Conservation (phyloP, 495 filamentous ascomycete species). For the Chaetomidium leptoderma region DNA sequence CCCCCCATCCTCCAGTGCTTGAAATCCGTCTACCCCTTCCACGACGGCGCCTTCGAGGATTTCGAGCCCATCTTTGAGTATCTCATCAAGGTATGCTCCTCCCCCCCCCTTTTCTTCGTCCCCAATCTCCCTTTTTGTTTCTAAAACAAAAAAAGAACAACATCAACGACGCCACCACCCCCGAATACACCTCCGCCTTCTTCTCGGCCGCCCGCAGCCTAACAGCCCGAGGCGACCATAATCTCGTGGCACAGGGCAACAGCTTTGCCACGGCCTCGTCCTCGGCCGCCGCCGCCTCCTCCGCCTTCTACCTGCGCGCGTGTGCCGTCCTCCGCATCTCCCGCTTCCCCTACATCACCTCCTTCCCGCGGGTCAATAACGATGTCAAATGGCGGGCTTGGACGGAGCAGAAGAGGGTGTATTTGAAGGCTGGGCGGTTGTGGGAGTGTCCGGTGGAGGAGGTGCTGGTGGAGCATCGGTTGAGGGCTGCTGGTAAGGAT, state of each 20-base stretch:
- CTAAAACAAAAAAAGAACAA: slow-evolving; percentile 39
- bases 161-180: slow-evolving; percentile 60
- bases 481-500: too few species aligned
- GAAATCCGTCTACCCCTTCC: slow-evolving; percentile 72
- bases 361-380: slow-evolving; percentile 38
- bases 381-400: slow-evolving; percentile 58
- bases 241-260: slow-evolving; percentile 31
- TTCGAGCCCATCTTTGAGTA: slow-evolving; percentile 67
- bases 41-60: slow-evolving; percentile 65
- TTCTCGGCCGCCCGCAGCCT: slow-evolving; percentile 55
- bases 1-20: slow-evolving; percentile 39
- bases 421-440: slow-evolving; percentile 53
- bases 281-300: slow-evolving; percentile 50
- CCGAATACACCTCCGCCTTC: slow-evolving; percentile 61
- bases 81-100: slow-evolving; percentile 49
- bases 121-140: background rate
- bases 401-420: slow-evolving; percentile 61
- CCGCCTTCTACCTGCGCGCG: slow-evolving; percentile 62
- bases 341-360: slow-evolving; percentile 64
- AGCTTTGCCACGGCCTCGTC: too few species aligned
- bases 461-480: slow-evolving; percentile 44
- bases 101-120: background rate
- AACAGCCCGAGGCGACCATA: slow-evolving; percentile 45
- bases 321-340: slow-evolving; percentile 70
- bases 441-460: slow-evolving; percentile 57